Evolutionary conservation across 2,329 filamentous ascomycete genomes (phyloP).

Genomic region (Colletotrichum limetticola): DNA sequence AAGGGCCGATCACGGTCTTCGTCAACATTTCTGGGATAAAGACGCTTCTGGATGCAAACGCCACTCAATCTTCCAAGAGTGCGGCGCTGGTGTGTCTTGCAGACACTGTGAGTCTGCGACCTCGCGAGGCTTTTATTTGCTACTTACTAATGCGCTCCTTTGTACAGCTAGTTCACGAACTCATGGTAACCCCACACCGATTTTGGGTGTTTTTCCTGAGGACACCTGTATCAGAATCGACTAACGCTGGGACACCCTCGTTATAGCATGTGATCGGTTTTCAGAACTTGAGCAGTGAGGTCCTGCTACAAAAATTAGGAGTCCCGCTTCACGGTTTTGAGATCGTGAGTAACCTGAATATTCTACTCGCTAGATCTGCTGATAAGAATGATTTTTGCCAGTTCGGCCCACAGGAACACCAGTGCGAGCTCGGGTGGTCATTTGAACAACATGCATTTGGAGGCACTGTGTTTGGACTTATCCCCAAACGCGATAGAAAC

Average conservation of each 20-base stretch:
- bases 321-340: neutral
- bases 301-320: neutral
- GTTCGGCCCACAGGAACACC: neutral
- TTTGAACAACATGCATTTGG: neutral
- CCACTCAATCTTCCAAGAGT: neutral
- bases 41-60: neutral
- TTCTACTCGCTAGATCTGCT: too few species aligned
- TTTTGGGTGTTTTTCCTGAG: neutral
- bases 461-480: neutral
- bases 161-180: neutral
- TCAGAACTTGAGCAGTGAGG: neutral
- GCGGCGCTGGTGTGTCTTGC: neutral
- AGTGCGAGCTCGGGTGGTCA: neutral
- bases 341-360: neutral
- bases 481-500: neutral
- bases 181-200: neutral
- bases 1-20: neutral
- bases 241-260: neutral
- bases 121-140: neutral
- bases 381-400: neutral
- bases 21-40: neutral
- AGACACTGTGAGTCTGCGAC: neutral
- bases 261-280: neutral
- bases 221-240: neutral
- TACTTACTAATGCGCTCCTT: neutral